Percentiles rank a stretch among this genome's conserved stretches.
Conservation (phyloP, 2,329 filamentous ascomycete species). For the Basipetospora chlamydospora region DNA sequence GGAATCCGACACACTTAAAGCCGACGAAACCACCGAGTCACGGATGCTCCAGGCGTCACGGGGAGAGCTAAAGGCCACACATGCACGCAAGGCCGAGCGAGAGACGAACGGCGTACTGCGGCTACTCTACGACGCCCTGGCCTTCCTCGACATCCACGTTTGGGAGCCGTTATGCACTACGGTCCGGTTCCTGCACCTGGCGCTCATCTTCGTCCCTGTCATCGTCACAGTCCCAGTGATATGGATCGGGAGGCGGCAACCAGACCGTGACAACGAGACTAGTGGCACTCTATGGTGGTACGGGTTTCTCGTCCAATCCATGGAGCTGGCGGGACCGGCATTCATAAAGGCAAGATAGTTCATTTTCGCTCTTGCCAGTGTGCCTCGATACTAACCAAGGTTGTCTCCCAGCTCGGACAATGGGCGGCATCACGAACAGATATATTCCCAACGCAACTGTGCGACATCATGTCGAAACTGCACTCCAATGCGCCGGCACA, state of each 20-base stretch:
- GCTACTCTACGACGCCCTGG: conserved; percentile 25
- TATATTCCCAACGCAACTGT: conserved; percentile 90
- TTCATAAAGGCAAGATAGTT: conserved; percentile 72
- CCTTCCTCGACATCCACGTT: conserved; percentile 58
- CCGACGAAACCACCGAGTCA: not conserved
- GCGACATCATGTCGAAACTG: conserved; percentile 80
- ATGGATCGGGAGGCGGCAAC: conserved; percentile 57
- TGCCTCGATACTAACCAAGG: not conserved
- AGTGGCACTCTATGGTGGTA: conserved; percentile 91
- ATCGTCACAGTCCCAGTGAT: conserved; percentile 64
- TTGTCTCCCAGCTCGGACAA: conserved; percentile 60
- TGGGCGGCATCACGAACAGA: conserved; percentile 95
- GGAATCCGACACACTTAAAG: not conserved
- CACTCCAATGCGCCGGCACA: conserved; percentile 93
- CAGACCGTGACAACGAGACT: conserved; percentile 57
- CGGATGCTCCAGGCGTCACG: conserved; percentile 3
- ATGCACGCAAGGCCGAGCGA: not conserved
- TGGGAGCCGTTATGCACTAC: conserved; percentile 80
- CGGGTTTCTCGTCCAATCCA: conserved; percentile 65
- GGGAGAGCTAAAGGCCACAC: not conserved
- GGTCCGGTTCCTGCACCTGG: conserved; percentile 73
- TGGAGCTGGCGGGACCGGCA: conserved; percentile 87
- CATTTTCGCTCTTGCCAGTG: not conserved
- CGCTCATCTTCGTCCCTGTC: conserved; percentile 82
- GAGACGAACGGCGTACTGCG: not conserved